Percentiles rank a stretch among this genome's conserved stretches.
phyloP scores from a whole-genome alignment of 345 rosid species.

The Sonneratia alba region DNA sequence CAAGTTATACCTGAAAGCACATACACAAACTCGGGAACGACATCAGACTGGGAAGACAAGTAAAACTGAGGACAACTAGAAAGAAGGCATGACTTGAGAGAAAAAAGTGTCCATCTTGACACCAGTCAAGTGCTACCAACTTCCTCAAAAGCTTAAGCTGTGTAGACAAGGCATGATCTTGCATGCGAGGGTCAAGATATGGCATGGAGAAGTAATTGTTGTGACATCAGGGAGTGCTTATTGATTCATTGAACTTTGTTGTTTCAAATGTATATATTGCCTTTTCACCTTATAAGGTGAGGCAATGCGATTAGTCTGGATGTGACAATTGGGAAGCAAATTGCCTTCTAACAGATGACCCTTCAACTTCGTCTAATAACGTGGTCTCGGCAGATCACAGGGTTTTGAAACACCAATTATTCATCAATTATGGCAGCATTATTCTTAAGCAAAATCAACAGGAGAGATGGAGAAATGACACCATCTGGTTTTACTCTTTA shows the following conservation, averaged over 20 bases:
- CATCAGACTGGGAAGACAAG: no score
- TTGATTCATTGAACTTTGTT: background rate
- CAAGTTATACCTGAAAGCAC: no score
- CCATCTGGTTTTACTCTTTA: background rate
- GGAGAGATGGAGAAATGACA: background rate
- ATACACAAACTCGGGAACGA: no score
- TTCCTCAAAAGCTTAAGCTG: no score
- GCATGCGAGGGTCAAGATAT: background rate
- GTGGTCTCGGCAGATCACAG: background rate
- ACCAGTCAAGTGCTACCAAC: no score
- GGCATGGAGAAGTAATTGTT: no score
- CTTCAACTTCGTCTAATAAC: background rate
- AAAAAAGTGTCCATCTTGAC: no score
- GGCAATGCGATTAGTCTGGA: background rate
- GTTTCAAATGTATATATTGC: background rate
- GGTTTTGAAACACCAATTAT: background rate
- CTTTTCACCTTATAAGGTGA: no score
- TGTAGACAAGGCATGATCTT: background rate
- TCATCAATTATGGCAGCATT: background rate
- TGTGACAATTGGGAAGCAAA: conserved; percentile 2
- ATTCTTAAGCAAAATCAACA: background rate
- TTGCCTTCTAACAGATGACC: background rate
- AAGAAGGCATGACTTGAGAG: no score
- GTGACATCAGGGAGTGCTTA: background rate
- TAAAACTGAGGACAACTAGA: no score